Evolutionary conservation across 1,139 yeast genomes (phyloP), one percentile per base, ranked within the genome.

Genomic region (Tardiomyces blankii): DNA sequence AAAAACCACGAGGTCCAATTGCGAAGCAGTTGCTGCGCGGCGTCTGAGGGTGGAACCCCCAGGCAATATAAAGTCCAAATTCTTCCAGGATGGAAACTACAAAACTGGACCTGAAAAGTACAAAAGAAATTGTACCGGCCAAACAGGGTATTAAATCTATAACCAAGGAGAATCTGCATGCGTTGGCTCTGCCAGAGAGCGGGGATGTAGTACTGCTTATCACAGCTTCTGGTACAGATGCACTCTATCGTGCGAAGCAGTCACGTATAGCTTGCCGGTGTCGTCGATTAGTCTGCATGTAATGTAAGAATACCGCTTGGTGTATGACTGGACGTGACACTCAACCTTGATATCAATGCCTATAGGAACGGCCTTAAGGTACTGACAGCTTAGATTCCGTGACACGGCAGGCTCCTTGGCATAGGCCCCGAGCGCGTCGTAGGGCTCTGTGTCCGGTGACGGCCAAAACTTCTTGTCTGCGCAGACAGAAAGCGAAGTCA

Each of bases 171-270:
- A n/a, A n/a, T n/a, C n/a, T n/a, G n/a, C n/a, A n/a, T n/a, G n/a
- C n/a, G n/a, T n/a, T n/a, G n/a, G n/a, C n/a, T n/a, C n/a, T n/a
- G n/a, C n/a, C n/a, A n/a, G n/a, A n/a, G n/a, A n/a, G n/a, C n/a
- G n/a, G n/a, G n/a, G n/a, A n/a, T n/a, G n/a, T n/a, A n/a, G n/a
- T n/a, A n/a, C n/a, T 21, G 25, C 4, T 5, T 21, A 21, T 21
- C 25, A 21, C 25, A 21, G 25, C 7, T 32, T 35, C 2, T 13
- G 44, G 13, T 33, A 44, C 6, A 48, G 49, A 46, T 57, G 58
- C 45, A 58, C 60, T 51, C 60, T 58, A 46, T 62, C 66, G 44
- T 62, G 66, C 8, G 56, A 48, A 3, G 57, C 66, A 1, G 50
- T 42, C 6, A 54, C 62, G 23, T 57, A 50, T 9, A 52, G 43